Base-by-base conservation (phyloP, 345 rosid genomes). In the Hypericum perforatum region DNA sequence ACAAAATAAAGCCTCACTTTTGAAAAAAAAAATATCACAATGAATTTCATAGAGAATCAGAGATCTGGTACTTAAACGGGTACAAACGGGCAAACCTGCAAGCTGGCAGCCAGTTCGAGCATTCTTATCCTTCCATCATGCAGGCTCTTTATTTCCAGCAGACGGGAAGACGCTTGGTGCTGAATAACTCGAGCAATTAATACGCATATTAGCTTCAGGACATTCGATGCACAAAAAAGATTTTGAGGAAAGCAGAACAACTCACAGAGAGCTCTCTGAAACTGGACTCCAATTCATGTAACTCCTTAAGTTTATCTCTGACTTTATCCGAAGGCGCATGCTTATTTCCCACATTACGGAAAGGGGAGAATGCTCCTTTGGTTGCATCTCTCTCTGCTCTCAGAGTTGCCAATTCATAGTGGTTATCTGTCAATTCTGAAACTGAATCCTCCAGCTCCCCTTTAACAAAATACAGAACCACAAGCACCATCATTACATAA, bases 371-470 rank as follows among this genome's bases (percentile, higher is more conserved):
- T 13, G 81, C 70, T 66, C 94, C 95, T 62, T 76, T 77, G 11
- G 82, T 76, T 45, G 87, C 85, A 80, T 89, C 97, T 64, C 77
- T 82, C 62, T 85, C 96, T 14, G 87, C 82, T 74, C 76, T 89
- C 56, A 86, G 82, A 59, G 78, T 70, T 57, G 76, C 82, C 71
- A 94, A 63, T 50, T 86, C 74, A 58, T 68, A 69, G 45, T 89
- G 79, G 58, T 80, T 76, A 54, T 79, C 84, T 58, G 77, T 79
- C 72, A 94, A 70, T 68, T 86, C 86, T 37, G 61, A 68, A 52
- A 79, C 62, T 12, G 74, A 76, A 71, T 59, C 67, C 71, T 80
- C 89, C 61, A 94, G 61, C 54, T 89, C 99, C 70, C 78, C 99
- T 94, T 71, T 56, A 53, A 41, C 66, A 69, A 56, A 68, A 32